Evolutionary conservation across 2,329 filamentous ascomycete species (phyloP).

Genomic region (Arthroderma sp.): DNA sequence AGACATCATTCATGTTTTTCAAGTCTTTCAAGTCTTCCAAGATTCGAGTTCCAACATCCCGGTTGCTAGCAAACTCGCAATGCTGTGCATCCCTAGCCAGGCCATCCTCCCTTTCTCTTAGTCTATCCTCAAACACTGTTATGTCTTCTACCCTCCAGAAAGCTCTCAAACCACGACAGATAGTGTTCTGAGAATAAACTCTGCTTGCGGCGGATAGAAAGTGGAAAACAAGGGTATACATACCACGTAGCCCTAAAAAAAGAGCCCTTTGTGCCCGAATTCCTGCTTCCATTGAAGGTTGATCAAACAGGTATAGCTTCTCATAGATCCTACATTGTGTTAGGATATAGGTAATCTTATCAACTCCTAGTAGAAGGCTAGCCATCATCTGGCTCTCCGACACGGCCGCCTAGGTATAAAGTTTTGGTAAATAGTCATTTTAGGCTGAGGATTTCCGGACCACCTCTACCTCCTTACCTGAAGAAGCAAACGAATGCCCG

Average conservation of each 20-base stretch:
- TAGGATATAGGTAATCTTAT: conserved; percentile 4
- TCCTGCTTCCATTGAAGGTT: background rate
- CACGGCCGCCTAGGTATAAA: background rate
- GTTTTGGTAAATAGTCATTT: background rate
- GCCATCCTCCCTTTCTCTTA: conserved; percentile 7
- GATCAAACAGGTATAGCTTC: conserved; percentile 1
- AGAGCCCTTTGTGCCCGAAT: too few relatives aligned
- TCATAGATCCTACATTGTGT: conserved; percentile 5
- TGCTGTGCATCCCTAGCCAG: conserved; percentile 5
- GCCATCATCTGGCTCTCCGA: conserved; percentile 3
- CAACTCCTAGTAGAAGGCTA: conserved; percentile 1
- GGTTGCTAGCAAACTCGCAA: conserved; percentile 4
- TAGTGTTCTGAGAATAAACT: background rate
- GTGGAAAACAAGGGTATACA: conserved; percentile 11
- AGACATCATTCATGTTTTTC: background rate
- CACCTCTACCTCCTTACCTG: conserved; percentile 1
- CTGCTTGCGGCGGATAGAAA: conserved; percentile 7
- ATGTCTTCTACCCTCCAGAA: conserved; percentile 3
- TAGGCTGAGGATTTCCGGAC: too few relatives aligned
- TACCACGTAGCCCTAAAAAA: background rate
- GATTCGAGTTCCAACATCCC: background rate
- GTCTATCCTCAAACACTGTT: conserved; percentile 5
- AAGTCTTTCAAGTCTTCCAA: background rate
- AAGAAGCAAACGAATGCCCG: conserved; percentile 9
- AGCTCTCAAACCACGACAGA: background rate